A percentile compares a stretch with the other conserved stretches of the same genome.
These are phyloP conservation scores for Fusarium subtropicale DNA, from an alignment of 2,329 filamentous ascomycete genomes.

Conservation along the genomic window DNA sequence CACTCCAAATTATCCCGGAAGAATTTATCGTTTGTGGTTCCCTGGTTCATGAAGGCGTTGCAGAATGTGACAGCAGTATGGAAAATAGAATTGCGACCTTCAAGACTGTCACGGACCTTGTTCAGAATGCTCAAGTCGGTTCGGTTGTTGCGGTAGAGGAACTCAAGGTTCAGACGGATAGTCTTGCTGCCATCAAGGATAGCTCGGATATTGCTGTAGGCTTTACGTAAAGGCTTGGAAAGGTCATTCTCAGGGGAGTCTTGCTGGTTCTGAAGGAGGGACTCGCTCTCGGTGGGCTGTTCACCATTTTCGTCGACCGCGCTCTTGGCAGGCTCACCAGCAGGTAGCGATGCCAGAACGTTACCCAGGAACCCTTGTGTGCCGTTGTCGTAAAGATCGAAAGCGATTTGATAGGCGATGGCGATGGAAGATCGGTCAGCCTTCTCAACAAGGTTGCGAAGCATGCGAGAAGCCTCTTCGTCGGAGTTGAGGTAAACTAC, in stretches of 20 bases:
- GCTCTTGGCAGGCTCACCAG: constrained; percentile 59
- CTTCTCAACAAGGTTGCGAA: constrained; percentile 82
- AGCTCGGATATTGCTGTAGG: constrained; percentile 72
- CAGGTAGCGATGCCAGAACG: constrained; percentile 83
- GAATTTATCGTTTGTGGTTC: constrained; percentile 97
- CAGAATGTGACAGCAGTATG: constrained; percentile 97
- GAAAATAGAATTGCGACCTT: constrained; percentile 97
- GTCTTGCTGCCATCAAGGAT: constrained; percentile 90
- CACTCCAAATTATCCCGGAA: constrained; percentile 98
- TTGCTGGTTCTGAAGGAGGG: constrained; percentile 62
- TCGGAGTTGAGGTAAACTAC: constrained; percentile 96
- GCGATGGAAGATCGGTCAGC: constrained; percentile 83
- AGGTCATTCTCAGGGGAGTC: constrained; percentile 67
- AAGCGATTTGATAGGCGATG: constrained; percentile 96
- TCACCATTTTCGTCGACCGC: constrained; percentile 58
- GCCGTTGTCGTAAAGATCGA: constrained; percentile 98
- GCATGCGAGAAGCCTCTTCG: constrained; percentile 87
- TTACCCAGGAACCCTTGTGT: constrained; percentile 96
- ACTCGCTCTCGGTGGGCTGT: constrained; percentile 59
- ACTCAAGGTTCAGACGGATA: constrained; percentile 95
- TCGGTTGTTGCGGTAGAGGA: constrained; percentile 94
- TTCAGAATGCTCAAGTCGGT: constrained; percentile 93
- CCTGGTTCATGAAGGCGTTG: constrained; percentile 99
- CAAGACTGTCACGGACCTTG: constrained; percentile 94
- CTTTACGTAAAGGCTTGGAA: constrained; percentile 65